Conservation (phyloP, 495 filamentous ascomycete species). For the Talaromyces stipitatus region DNA sequence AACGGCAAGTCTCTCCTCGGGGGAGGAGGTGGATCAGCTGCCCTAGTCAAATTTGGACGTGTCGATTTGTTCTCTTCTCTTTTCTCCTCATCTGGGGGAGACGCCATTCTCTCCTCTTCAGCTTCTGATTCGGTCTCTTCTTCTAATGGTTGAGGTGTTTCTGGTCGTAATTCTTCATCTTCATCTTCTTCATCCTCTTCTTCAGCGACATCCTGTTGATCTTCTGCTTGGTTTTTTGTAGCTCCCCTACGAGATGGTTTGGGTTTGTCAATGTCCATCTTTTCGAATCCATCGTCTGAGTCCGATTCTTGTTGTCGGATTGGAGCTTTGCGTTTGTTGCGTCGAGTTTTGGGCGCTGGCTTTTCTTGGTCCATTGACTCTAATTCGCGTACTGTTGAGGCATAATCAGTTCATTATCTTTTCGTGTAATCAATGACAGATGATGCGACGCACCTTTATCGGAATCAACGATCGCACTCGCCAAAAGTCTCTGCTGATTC, state of each 20-base stretch:
- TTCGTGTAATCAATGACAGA: no score
- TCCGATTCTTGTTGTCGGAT: slow-evolving; percentile 22
- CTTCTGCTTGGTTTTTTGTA: slow-evolving; percentile 11
- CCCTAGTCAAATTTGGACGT: slow-evolving; percentile 11
- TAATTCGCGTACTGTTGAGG: slow-evolving; percentile 24
- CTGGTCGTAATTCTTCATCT: slow-evolving; percentile 23
- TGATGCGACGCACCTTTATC: slow-evolving; percentile 24
- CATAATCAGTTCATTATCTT: no score
- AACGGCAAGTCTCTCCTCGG: slow-evolving; percentile 37
- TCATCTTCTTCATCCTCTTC: slow-evolving; percentile 34
- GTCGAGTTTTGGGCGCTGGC: slow-evolving; percentile 13
- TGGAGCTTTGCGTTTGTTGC: slow-evolving; percentile 44
- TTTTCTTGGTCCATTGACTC: slow-evolving; percentile 10
- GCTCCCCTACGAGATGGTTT: not conserved
- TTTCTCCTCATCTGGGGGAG: not conserved
- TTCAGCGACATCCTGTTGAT: slow-evolving; percentile 19
- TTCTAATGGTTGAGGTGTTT: slow-evolving; percentile 24
- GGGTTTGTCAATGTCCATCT: slow-evolving; percentile 48
- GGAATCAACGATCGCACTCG: slow-evolving; percentile 49
- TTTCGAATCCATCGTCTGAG: slow-evolving; percentile 42
- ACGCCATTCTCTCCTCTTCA: slow-evolving; percentile 7
- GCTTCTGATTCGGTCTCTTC: slow-evolving; percentile 36
- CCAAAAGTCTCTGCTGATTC: slow-evolving; percentile 66
- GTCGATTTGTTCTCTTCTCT: slow-evolving; percentile 2
- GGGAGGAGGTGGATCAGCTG: slow-evolving; percentile 14